Evolutionary conservation across 116 monocot species (phyloP).

Genomic region (Dioscorea cayenensis): DNA sequence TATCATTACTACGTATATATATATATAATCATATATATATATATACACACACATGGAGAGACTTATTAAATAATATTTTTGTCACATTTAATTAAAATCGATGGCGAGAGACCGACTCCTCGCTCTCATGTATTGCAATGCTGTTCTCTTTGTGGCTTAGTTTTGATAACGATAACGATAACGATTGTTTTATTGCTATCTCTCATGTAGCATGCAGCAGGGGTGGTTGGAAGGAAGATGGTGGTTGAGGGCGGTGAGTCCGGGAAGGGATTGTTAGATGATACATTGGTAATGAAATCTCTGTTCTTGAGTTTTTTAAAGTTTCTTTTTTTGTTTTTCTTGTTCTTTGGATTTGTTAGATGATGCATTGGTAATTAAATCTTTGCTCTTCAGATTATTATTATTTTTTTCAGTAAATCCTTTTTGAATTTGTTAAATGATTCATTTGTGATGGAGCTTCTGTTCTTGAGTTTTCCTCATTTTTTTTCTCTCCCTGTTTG

Average conservation of each 20-base stretch:
- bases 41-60: too few relatives aligned
- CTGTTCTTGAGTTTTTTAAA: too few relatives aligned
- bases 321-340: too few relatives aligned
- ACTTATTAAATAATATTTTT: too few relatives aligned
- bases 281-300: constrained; percentile 58
- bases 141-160: neutral
- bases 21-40: too few relatives aligned
- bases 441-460: neutral
- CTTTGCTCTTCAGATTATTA: too few relatives aligned
- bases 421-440: too few relatives aligned
- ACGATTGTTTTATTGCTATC: neutral
- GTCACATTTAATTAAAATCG: neutral
- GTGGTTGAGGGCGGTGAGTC: constrained; percentile 93
- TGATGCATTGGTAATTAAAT: neutral
- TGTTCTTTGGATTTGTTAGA: too few relatives aligned
- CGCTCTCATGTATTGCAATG: constrained; percentile 59
- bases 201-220: constrained; percentile 74
- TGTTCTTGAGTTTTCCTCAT: neutral
- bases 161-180: neutral
- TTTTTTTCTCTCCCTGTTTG: constrained; percentile 1
- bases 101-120: constrained; percentile 62
- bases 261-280: constrained; percentile 63
- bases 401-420: too few relatives aligned
- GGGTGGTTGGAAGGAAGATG: constrained; percentile 92
- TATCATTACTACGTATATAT: too few relatives aligned